Evolutionary conservation across 371 early-diverging fungal genomes (phyloP).

Genomic region (Zopfochytrium polystomum): DNA sequence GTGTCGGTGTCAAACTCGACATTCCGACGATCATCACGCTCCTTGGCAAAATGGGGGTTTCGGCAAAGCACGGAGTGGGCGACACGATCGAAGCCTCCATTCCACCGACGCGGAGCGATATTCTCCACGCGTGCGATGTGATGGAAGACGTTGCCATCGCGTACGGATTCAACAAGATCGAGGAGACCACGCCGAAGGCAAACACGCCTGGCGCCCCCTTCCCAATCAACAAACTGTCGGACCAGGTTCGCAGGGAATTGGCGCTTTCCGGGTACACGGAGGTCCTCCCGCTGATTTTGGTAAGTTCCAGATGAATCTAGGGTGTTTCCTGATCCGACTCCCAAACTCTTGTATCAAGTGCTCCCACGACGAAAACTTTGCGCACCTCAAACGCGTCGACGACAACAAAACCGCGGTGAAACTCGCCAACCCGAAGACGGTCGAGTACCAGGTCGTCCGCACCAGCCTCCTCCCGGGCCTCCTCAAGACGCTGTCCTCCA

Average conservation of each 20-base stretch:
- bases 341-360: no score
- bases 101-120: conserved; percentile 93
- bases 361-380: conserved; percentile 95
- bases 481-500: conserved; percentile 91
- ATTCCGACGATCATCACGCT: conserved; percentile 72
- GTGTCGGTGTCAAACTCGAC: conserved; percentile 74
- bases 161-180: conserved; percentile 97
- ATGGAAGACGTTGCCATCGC: conserved; percentile 99
- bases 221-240: conserved; percentile 92
- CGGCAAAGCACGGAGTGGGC: conserved; percentile 57
- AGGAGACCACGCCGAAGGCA: conserved; percentile 72
- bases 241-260: conserved; percentile 84
- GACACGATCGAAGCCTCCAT: conserved; percentile 63
- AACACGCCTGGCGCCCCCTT: conserved; percentile 87
- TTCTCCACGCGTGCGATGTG: conserved; percentile 97
- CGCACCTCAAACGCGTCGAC: conserved; percentile 75
- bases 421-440: conserved; percentile 94
- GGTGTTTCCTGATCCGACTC: not conserved
- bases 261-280: conserved; percentile 96
- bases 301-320: conserved; percentile 35
- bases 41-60: conserved; percentile 84
- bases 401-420: conserved; percentile 78
- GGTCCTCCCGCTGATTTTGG: conserved; percentile 90
- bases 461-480: conserved; percentile 93
- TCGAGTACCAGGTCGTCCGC: conserved; percentile 89